These are phyloP conservation scores for Kickxella alabastrina DNA, from an alignment of 192 early-diverging fungal species.

Conservation along the genomic window DNA sequence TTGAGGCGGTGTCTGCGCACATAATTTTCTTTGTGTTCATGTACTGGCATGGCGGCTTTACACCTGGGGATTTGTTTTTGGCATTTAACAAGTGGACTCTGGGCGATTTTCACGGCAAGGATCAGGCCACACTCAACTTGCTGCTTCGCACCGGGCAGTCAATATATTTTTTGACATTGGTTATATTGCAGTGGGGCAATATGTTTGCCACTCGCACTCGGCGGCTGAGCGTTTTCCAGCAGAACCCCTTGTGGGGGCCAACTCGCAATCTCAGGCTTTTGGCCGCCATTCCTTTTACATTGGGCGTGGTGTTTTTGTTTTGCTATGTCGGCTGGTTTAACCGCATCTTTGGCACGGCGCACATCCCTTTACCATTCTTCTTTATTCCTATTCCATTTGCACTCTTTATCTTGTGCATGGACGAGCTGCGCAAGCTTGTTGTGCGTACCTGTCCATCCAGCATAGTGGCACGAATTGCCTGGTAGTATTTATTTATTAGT, in stretches of 20 bases:
- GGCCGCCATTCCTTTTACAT: constrained; percentile 26
- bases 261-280: constrained; percentile 26
- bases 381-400: neutral
- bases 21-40: constrained; percentile 66
- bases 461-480: neutral
- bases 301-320: constrained; percentile 22
- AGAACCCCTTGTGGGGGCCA: constrained; percentile 47
- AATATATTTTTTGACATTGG: constrained; percentile 54
- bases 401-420: neutral
- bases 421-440: neutral
- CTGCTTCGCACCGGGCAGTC: constrained; percentile 55
- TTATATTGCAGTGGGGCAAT: constrained; percentile 49
- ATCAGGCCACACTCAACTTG: constrained; percentile 30
- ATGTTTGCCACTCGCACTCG: constrained; percentile 50
- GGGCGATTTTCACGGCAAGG: constrained; percentile 42
- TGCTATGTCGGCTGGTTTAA: constrained; percentile 33
- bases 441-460: neutral
- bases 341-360: constrained; percentile 48
- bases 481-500: too few relatives aligned
- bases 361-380: constrained; percentile 37
- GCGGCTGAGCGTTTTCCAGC: constrained; percentile 26
- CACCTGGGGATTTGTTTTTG: constrained; percentile 35
- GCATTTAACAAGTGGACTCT: constrained; percentile 49
- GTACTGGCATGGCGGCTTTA: constrained; percentile 53
- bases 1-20: constrained; percentile 58